Evolutionary conservation across 1,139 yeast genomes (phyloP), one percentile per base, ranked within the genome.

Genomic region (Meyerozyma athensensis): DNA sequence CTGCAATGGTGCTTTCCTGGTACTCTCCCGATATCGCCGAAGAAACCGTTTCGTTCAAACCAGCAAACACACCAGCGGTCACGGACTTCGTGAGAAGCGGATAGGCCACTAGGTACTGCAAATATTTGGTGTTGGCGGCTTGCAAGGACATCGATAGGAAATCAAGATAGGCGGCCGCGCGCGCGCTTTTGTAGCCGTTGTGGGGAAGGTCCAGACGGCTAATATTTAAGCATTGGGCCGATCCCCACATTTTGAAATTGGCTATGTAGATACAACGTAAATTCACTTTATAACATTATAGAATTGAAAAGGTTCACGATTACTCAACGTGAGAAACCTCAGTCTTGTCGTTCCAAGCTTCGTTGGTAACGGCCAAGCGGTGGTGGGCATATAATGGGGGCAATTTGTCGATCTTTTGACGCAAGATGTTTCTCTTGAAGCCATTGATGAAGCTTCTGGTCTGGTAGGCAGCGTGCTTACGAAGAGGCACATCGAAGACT

Each of bases 31-130:
- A 67, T n/a, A 77, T 52, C 0, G 63, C 44, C 2, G 79, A 65
- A 1, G 86, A 80, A 14, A 81, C 63, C 26, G 75, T 59, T 52
- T 81, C 89, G 47, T 81, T 80, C 35, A 81, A 58, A 0, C 79
- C 72, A 7, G 77, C 73, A 20, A 81, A 61, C 1, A 72, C 54
- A 0, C 80, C 84, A 2, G 82, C 73, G 0, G 89, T 81, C 17
- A 74, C 48, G 0, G 80, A 65, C 50, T 81, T 81, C 38, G 86
- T 80, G 36, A 77, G 53, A 14, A 81, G 56, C 0, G 89, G 89
- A 43, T 75, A 63, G 41, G 59, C 65, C 9, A 59, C 47, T 30
- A 81, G 59, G 32, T 63, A 59, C 2, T 50, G 44, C 30, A 77
- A 56, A 46, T 80, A 80, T 35, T 52, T 50, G 10, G 44, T 43